phyloP scores from a whole-genome alignment of 2,329 filamentous ascomycete species.

The Aspergillus intermedius region DNA sequence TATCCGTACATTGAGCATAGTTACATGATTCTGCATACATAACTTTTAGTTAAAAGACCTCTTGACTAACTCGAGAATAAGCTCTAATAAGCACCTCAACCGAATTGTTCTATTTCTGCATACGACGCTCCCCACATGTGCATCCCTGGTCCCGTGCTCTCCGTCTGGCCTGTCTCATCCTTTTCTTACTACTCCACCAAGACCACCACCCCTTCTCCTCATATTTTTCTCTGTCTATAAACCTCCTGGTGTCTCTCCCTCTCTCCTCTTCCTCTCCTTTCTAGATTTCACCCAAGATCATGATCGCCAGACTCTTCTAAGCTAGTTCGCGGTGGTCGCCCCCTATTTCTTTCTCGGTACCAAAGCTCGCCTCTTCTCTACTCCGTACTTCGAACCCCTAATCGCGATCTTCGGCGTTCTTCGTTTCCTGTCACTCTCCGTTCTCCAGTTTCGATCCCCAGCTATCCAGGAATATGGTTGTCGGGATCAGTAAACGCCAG shows the following conservation, averaged over 20 bases:
- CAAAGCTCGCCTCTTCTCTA: too few species aligned
- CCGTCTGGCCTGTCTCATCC: background rate
- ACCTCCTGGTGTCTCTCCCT: background rate
- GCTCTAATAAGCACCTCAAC: too few species aligned
- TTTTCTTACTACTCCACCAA: background rate
- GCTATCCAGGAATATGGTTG: slow-evolving; percentile 52
- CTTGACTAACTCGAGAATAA: too few species aligned
- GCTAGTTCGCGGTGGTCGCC: too few species aligned
- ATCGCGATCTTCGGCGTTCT: background rate
- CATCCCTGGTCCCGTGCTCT: background rate
- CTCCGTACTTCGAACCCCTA: background rate
- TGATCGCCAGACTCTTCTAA: too few species aligned
- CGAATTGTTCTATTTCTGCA: background rate
- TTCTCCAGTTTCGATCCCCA: background rate
- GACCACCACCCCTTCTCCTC: background rate
- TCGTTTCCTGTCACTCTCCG: background rate
- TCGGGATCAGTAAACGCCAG: slow-evolving; percentile 83
- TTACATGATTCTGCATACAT: too few species aligned
- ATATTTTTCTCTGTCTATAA: background rate
- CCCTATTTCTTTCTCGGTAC: too few species aligned
- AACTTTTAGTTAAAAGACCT: too few species aligned
- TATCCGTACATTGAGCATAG: too few species aligned
- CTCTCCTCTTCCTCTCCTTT: background rate
- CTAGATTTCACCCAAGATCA: background rate
- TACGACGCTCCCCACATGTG: background rate